Evolutionary conservation across 345 rosid species (phyloP), one percentile per base, ranked within the genome.

Genomic region (Syzygium grande): DNA sequence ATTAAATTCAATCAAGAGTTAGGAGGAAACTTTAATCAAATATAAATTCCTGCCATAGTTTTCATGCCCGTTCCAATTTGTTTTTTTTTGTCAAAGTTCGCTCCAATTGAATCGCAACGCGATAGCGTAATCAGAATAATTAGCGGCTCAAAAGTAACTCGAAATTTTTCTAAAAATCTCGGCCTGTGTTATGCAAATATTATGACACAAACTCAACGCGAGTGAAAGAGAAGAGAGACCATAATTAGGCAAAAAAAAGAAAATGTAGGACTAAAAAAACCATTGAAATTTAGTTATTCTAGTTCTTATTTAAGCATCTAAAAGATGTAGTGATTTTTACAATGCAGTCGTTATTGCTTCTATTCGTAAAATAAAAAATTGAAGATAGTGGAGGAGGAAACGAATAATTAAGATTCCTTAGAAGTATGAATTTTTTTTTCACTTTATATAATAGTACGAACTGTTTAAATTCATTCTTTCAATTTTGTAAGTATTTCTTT

Each of bases 51-150:
- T 30, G 78, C 38, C 43, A 30, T 16, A 65, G 30, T 65, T 30
- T 59, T 16, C 1, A 0, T 65, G 41, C 22, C 30, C 5, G 1
- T 21, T 30, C 3, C 1, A 65, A 65, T 30, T 30, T n/a, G n/a
- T 5, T 41, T 41, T 41, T 41, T 41, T 41, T 41, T 5, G 43
- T 41, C 43, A 41, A 41, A 5, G 41, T 11, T 65, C 5, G 1
- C 41, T 65, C 3, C 1, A 65, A 65, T 65, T 30, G 22, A 65
- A 29, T 65, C 16, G 43, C 78, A 30, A 65, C 0, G 22, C 22
- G 0, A 30, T 30, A 7, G 41, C 22, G 0, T 65, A 21, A 65
- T 30, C 1, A 7, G 6, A 30, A 15, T 8, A 30, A 16, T 65
- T 65, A 16, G 78, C 22, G 1, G 1, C 16, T 65, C 78, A 65